Percentiles rank a stretch among this genome's conserved stretches.
These are phyloP conservation scores for Hortaea werneckii DNA, from an alignment of 2,329 filamentous ascomycete genomes.

Conservation along the genomic window DNA sequence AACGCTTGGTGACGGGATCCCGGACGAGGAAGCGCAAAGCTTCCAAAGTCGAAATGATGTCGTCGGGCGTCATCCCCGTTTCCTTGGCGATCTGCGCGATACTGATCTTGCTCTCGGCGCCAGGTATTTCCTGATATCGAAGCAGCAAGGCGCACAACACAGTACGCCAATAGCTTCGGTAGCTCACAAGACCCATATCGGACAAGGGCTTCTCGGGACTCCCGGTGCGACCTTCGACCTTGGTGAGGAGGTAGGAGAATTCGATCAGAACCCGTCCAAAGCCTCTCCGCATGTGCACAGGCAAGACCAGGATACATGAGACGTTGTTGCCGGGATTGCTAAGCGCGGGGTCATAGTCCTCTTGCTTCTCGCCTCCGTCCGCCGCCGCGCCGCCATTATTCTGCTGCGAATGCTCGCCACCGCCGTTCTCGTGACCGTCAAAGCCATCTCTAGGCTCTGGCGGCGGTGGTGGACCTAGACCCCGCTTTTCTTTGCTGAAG, in stretches of 20 bases:
- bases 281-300: conserved; percentile 92
- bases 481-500: conserved; percentile 94
- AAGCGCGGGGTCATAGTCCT: conserved; percentile 19
- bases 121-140: conserved; percentile 39
- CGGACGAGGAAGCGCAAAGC: conserved; percentile 79
- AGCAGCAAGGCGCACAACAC: conserved; percentile 78
- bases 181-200: conserved; percentile 95
- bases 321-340: conserved; percentile 63
- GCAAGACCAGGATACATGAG: conserved; percentile 89
- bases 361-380: conserved; percentile 10
- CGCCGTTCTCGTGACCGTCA: conserved; percentile 3
- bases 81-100: conserved; percentile 66
- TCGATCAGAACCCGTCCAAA: conserved; percentile 96
- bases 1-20: conserved; percentile 78
- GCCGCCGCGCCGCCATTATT: conserved; percentile 3
- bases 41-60: conserved; percentile 89
- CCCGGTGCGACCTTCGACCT: conserved; percentile 85
- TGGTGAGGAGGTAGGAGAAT: conserved; percentile 92
- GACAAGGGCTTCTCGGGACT: conserved; percentile 96
- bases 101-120: conserved; percentile 27
- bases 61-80: conserved; percentile 91
- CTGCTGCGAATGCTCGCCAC: conserved; percentile 1
- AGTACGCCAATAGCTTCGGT: conserved; percentile 93
- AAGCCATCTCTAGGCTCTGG: conserved; percentile 35
- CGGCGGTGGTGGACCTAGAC: conserved; percentile 53